Evolutionary conservation across 345 rosid genomes (phyloP).

Genomic region (Pistacia vera): DNA sequence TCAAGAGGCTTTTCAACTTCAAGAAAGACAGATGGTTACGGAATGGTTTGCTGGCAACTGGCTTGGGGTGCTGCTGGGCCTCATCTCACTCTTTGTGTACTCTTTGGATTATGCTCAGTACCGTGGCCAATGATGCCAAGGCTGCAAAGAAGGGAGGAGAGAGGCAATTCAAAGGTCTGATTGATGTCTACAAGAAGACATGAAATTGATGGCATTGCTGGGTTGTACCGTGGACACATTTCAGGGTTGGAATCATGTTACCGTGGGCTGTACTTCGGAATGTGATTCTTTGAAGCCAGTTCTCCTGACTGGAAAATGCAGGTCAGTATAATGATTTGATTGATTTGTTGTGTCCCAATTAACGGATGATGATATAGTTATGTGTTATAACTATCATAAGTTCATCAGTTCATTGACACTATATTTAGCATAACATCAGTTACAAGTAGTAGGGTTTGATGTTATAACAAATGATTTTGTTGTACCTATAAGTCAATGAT

Average conservation of each 20-base stretch:
- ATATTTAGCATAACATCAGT: too few species aligned
- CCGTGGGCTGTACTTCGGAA: slow-evolving; percentile 88
- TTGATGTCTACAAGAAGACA: slow-evolving; percentile 84
- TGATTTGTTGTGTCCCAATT: background rate
- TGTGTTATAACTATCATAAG: background rate
- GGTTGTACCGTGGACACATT: slow-evolving; percentile 88
- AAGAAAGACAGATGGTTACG: slow-evolving; percentile 93
- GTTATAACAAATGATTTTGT: too few species aligned
- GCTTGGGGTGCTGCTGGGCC: slow-evolving; percentile 96
- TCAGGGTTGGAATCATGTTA: slow-evolving; percentile 88
- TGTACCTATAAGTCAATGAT: too few species aligned
- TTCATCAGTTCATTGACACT: background rate
- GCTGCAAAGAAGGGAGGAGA: slow-evolving; percentile 86
- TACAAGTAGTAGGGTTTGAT: too few species aligned
- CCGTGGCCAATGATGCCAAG: slow-evolving; percentile 90
- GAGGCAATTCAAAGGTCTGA: slow-evolving; percentile 84
- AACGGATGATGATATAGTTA: background rate
- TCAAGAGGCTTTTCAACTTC: slow-evolving; percentile 85
- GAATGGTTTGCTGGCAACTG: slow-evolving; percentile 92
- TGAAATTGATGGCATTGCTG: slow-evolving; percentile 68
- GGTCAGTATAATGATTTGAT: slow-evolving; percentile 34
- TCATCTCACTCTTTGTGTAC: slow-evolving; percentile 85
- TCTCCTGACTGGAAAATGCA: slow-evolving; percentile 54
- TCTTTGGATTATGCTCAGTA: slow-evolving; percentile 88
- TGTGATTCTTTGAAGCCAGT: slow-evolving; percentile 93